A percentile compares a stretch with the other conserved stretches of the same genome.
Conservation (phyloP, 2,329 filamentous ascomycete genomes). For the Elsinoe australis region DNA sequence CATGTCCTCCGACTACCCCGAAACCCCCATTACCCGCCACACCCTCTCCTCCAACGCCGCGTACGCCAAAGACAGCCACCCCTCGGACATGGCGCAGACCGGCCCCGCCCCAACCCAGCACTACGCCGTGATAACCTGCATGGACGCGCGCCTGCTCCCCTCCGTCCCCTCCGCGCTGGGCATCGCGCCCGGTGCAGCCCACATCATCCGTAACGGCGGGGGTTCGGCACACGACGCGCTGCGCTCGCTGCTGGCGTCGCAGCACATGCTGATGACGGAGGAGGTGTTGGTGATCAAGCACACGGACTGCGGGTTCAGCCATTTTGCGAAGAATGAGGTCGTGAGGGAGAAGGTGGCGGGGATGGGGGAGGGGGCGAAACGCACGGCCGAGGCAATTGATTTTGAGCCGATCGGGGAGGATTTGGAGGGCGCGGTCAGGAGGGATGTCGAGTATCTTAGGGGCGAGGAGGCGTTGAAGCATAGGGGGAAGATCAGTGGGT, state of each 20-base stretch:
- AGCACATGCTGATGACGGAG: conserved; percentile 68
- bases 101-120: not conserved
- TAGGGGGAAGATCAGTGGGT: conserved; percentile 11
- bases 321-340: conserved; percentile 5
- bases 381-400: too few relatives aligned
- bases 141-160: conserved; percentile 69
- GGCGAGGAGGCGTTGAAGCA: conserved; percentile 3
- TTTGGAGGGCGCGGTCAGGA: not conserved
- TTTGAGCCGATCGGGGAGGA: conserved; percentile 3
- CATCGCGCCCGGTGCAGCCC: conserved; percentile 65
- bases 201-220: conserved; percentile 58
- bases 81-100: not conserved
- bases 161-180: conserved; percentile 53
- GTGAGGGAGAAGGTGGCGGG: conserved; percentile 5
- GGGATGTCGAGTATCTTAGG: conserved; percentile 9
- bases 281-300: conserved; percentile 71
- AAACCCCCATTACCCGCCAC: not conserved
- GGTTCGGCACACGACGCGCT: conserved; percentile 55
- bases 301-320: conserved; percentile 53
- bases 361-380: conserved; percentile 9
- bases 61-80: not conserved
- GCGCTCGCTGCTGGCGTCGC: conserved; percentile 67
- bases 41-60: not conserved
- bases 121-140: conserved; percentile 54
- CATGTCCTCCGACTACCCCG: not conserved